Percentiles rank a stretch among this genome's conserved stretches.
Conservation (phyloP, 2,329 filamentous ascomycete genomes). For the Shiraia sp. region DNA sequence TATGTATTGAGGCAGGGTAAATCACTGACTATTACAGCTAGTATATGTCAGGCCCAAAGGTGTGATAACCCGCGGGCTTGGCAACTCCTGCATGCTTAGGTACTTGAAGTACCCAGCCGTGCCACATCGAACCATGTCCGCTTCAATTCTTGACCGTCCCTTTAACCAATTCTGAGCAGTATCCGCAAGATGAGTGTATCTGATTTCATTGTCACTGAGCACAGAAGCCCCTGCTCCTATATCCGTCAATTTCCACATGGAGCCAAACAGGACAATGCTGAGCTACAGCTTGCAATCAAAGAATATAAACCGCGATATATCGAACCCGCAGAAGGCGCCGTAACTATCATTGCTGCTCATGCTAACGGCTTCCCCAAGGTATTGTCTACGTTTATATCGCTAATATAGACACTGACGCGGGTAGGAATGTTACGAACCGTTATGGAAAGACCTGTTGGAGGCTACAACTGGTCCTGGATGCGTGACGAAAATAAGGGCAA, state of each 20-base stretch:
- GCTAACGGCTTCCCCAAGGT: slow-evolving; percentile 24
- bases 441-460: slow-evolving; percentile 19
- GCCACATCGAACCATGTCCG: too few relatives aligned
- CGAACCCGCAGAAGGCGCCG: slow-evolving; percentile 3
- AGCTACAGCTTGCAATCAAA: slow-evolving; percentile 20
- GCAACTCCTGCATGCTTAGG: too few relatives aligned
- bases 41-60: neutral
- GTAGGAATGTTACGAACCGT: slow-evolving; percentile 23
- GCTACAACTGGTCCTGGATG: slow-evolving; percentile 1
- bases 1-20: too few relatives aligned
- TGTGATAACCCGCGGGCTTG: neutral
- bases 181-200: slow-evolving; percentile 2
- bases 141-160: too few relatives aligned
- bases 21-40: neutral
- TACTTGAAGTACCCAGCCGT: too few relatives aligned
- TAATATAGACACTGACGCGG: neutral
- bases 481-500: slow-evolving; percentile 10
- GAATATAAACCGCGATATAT: slow-evolving; percentile 14
- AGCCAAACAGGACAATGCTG: slow-evolving; percentile 11
- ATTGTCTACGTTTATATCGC: neutral
- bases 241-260: slow-evolving; percentile 22
- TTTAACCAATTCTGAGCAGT: too few relatives aligned
- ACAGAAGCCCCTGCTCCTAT: slow-evolving; percentile 16
- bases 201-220: slow-evolving; percentile 20
- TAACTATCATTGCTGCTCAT: slow-evolving; percentile 23